Evolutionary conservation across 1,139 yeast species (phyloP), one percentile per base, ranked within the genome.

Genomic region (Pichia cactophila): DNA sequence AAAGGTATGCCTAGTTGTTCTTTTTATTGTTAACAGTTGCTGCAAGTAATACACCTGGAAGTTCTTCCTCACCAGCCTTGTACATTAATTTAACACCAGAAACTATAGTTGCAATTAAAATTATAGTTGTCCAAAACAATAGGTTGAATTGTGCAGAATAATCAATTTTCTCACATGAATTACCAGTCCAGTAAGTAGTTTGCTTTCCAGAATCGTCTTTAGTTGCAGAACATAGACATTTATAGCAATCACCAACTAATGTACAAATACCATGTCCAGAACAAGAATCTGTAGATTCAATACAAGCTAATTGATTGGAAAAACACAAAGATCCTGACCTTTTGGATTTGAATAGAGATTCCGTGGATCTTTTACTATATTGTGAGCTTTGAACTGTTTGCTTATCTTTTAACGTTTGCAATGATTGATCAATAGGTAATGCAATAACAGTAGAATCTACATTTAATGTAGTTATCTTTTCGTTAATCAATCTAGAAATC

Each of bases 41-140:
- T 44, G 83, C 81, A 53, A 77, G 78, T 59, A 83, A 74, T 42
- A 82, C 81, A 33, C 87, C 87, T 26, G 89, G 88, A 54, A 83
- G 72, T 43, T 82, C 77, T 56, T 80, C 82, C 53, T 67, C 64
- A 29, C 86, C 89, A 48, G 81, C 69, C 42, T 72, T 63, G 50
- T 66, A 64, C 65, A 83, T 67, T 51, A 83, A 70, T 58, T 77
- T 73, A 51, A 82, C 66, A 41, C 84, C 86, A 17, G 74, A 77
- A 41, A 65, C 78, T 49, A 79, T 66, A 26, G 77, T 63, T 11
- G 70, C 65, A 33, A 73, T 49, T 46, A 81, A 64, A 2, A 73
- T 75, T 26, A 83, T 56, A 9, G 75, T 66, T 3, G 86, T 73
- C 88, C 90, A 83, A 56, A 83, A 73, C 57, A 84, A 73, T 59